Evolutionary conservation across 108 stramenopile species (phyloP), one percentile per base, ranked within the genome.

Genomic region (Pseudonitzschia multiseries): DNA sequence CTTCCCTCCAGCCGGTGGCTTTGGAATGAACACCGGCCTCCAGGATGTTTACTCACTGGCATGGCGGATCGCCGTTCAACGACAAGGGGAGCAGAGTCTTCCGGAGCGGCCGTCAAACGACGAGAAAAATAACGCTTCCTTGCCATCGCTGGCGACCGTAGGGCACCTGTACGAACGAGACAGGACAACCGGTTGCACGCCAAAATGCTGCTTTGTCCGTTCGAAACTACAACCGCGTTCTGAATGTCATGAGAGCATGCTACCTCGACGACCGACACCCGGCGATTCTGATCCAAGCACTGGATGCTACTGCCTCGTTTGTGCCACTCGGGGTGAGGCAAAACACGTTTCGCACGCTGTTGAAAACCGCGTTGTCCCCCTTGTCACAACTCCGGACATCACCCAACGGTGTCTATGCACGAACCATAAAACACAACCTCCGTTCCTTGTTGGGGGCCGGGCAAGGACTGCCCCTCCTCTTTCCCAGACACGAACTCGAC

Each of bases 1-100:
- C 14, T 98, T 97, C 74, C 96, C 98, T 13, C 98, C 98, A 0
- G 96, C 98, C 0, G 98, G 96, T 40, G 96, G 94, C n/a, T 90
- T 97, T 77, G 98, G 98, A 21, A 95, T 98, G 93, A 98, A 98
- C 77, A 96, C 96, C 0, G 98, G 98, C 1, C 52, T 98, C 21
- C 94, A 98, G 74, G 98, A 98, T 77, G 96, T 76, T 0, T 84
- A 89, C 66, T 92, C 93, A 50, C 57, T 97, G 71, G 96, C 96
- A 0, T 98, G 98, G 98, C 86, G 91, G 67, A 56, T 97, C 27
- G 83, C 89, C 36, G 24, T 43, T 32, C 22, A 22, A 4, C 18
- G 26, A 72, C 36, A 65, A 60, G 43, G 24, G 29, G 36, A 42
- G 46, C 29, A 70, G 28, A 59, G 68, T 17, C 29, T 14, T 9